These are phyloP conservation scores for Malus sylvestris DNA, from an alignment of 306 rosid species.

Conservation along the genomic window DNA sequence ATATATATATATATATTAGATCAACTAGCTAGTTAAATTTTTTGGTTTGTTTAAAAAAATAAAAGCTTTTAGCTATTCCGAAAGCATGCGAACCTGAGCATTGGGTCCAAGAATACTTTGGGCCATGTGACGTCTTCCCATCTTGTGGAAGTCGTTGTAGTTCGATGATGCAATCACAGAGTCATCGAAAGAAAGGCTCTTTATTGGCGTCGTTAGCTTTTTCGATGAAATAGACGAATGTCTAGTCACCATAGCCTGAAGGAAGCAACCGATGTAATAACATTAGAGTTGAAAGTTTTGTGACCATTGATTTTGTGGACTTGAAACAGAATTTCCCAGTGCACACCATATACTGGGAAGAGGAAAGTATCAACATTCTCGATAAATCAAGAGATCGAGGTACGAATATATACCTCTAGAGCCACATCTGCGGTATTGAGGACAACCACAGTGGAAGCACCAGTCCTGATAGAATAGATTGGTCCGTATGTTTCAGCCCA, in stretches of 20 bases:
- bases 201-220: conserved; percentile 45
- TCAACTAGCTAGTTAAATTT: neutral
- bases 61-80: no score
- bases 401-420: neutral
- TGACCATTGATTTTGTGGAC: no score
- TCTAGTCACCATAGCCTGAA: no score
- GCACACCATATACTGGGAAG: no score
- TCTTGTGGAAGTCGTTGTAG: conserved; percentile 76
- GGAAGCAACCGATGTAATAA: no score
- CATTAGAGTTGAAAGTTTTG: neutral
- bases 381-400: no score
- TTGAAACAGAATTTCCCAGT: no score
- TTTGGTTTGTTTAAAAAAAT: no score
- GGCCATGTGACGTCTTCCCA: conserved; percentile 43
- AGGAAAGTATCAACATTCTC: no score
- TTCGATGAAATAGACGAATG: no score
- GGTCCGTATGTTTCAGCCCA: conserved; percentile 73
- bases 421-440: neutral
- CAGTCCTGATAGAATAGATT: conserved; percentile 71
- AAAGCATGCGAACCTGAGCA: conserved; percentile 51
- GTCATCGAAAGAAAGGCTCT: conserved; percentile 48
- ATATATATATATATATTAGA: conserved; percentile 11
- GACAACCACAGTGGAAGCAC: neutral
- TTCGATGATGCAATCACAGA: conserved; percentile 74
- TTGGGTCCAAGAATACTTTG: conserved; percentile 53